Percentiles rank a stretch among this genome's conserved stretches.
phyloP scores from a whole-genome alignment of 805 yeast species.

The Yarrowia yakushimensis region DNA sequence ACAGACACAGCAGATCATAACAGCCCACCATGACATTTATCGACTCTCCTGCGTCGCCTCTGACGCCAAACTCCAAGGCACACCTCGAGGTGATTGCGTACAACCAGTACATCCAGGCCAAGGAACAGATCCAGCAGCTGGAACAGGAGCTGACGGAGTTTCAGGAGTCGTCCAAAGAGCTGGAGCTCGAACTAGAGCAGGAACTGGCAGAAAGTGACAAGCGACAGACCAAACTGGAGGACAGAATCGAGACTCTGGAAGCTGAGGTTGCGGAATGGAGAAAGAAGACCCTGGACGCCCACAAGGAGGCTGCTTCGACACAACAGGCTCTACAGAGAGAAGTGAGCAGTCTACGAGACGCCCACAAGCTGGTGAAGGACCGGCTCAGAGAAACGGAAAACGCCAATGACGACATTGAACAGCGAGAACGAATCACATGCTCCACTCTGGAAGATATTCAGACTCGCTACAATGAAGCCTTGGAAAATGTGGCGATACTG shows the following conservation, averaged over 20 bases:
- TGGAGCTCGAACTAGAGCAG: conserved; percentile 46
- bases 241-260: conserved; percentile 30
- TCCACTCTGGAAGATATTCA: conserved; percentile 40
- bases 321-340: conserved; percentile 33
- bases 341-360: conserved; percentile 36
- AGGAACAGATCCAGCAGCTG: conserved; percentile 42
- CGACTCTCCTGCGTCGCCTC: conserved; percentile 8
- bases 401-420: conserved; percentile 45
- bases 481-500: conserved; percentile 43
- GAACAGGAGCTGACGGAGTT: conserved; percentile 45
- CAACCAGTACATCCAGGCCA: conserved; percentile 26
- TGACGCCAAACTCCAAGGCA: conserved; percentile 18
- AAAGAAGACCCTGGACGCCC: conserved; percentile 34
- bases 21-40: neutral
- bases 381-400: conserved; percentile 45
- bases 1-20: neutral
- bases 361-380: conserved; percentile 35
- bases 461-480: conserved; percentile 37
- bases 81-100: conserved; percentile 22
- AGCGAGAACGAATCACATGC: conserved; percentile 41
- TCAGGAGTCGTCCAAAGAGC: conserved; percentile 44
- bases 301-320: conserved; percentile 33
- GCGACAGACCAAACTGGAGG: conserved; percentile 32
- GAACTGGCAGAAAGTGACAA: conserved; percentile 42
- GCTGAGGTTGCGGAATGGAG: conserved; percentile 36